These are phyloP conservation scores for Polyporus tsugae DNA, from an alignment of 1,284 basidiomycete species.

Conservation along the genomic window DNA sequence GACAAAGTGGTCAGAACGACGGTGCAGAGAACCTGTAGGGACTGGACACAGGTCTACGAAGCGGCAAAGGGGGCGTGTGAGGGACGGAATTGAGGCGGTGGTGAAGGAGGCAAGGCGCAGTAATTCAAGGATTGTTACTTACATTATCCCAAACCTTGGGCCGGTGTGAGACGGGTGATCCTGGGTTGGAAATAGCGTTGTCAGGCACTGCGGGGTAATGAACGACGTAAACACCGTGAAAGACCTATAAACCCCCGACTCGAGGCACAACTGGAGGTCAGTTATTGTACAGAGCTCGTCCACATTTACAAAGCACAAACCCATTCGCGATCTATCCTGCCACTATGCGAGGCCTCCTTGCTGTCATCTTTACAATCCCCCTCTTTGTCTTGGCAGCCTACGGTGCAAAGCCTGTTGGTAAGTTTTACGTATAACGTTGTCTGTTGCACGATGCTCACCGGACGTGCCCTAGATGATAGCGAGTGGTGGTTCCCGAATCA, in stretches of 20 bases:
- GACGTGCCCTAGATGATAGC: too few relatives aligned
- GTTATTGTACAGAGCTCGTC: neutral
- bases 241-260: neutral
- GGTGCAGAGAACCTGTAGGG: neutral
- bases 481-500: too few relatives aligned
- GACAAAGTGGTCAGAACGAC: neutral
- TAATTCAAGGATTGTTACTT: too few relatives aligned
- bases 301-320: neutral
- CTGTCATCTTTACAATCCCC: neutral
- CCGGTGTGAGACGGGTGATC: too few relatives aligned
- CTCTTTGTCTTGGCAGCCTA: neutral
- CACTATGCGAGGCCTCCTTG: neutral
- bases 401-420: neutral
- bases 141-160: too few relatives aligned
- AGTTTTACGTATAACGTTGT: too few relatives aligned
- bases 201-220: too few relatives aligned
- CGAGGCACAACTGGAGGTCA: neutral
- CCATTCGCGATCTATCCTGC: neutral
- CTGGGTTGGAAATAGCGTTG: too few relatives aligned
- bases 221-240: neutral
- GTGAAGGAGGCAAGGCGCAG: too few relatives aligned
- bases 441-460: too few relatives aligned
- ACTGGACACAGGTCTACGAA: neutral
- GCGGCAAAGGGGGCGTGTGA: too few relatives aligned
- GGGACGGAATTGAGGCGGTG: too few relatives aligned